Evolutionary conservation across 768 basidiomycete species (phyloP).

Genomic region (Termitomyces sp.): DNA sequence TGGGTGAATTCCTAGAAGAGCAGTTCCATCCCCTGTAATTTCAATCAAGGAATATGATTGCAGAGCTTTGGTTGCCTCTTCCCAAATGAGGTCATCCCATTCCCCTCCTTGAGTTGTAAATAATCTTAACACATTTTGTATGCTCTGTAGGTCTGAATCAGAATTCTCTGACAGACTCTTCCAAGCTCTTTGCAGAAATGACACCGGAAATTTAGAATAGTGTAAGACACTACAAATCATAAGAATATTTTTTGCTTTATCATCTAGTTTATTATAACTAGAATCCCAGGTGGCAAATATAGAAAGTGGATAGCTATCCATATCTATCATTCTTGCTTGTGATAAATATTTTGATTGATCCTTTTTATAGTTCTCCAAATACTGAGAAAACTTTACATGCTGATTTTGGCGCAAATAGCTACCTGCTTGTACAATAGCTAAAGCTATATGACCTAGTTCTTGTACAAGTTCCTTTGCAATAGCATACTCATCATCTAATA

Average conservation of each 20-base stretch:
- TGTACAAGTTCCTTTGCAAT: neutral
- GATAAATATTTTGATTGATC: neutral
- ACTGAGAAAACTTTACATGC: neutral
- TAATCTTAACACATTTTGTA: neutral
- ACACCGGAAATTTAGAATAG: neutral
- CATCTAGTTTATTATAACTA: neutral
- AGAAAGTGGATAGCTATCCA: neutral
- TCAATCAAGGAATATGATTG: neutral
- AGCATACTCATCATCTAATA: neutral
- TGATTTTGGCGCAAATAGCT: neutral
- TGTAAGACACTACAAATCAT: neutral
- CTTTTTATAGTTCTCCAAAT: neutral
- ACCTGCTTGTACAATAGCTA: slow-evolving; percentile 5
- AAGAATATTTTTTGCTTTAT: neutral
- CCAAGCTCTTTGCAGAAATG: neutral
- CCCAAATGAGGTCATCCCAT: neutral
- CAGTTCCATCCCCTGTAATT: neutral
- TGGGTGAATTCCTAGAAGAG: neutral
- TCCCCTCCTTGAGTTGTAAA: neutral
- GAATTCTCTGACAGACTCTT: neutral
- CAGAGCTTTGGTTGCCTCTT: neutral
- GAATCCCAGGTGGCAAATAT: neutral
- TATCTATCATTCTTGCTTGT: neutral
- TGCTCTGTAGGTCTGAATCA: neutral
- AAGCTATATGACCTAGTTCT: neutral